Evolutionary conservation across 768 basidiomycete genomes (phyloP).

Genomic region (Amylocystis lapponica): DNA sequence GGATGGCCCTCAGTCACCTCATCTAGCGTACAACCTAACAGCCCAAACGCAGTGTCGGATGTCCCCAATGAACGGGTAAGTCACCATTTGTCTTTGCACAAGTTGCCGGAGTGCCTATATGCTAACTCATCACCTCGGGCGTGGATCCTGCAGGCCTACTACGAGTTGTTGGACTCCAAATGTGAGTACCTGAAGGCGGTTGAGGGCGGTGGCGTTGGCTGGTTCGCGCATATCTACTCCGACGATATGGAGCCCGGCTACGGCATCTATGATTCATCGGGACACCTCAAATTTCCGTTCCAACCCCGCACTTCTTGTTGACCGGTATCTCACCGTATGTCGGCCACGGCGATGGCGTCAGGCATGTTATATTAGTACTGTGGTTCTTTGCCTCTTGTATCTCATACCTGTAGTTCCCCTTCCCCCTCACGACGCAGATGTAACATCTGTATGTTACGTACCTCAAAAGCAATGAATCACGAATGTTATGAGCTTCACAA

Average conservation of each 20-base stretch:
- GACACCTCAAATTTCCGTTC: constrained; percentile 57
- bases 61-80: constrained; percentile 57
- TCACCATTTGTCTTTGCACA: neutral
- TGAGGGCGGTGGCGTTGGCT: constrained; percentile 61
- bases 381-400: no score
- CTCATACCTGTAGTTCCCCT: no score
- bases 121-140: neutral
- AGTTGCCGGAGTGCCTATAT: neutral
- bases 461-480: no score
- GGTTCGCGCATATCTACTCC: constrained; percentile 80
- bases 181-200: constrained; percentile 58
- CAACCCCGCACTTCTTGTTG: constrained; percentile 58
- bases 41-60: constrained; percentile 51
- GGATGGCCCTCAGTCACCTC: constrained; percentile 73
- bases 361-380: no score
- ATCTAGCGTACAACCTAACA: constrained; percentile 58
- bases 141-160: constrained; percentile 47
- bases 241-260: constrained; percentile 65
- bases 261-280: constrained; percentile 51
- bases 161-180: constrained; percentile 52
- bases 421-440: no score
- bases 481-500: no score
- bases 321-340: constrained; percentile 7
- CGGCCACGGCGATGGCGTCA: no score
- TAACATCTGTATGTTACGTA: no score